These are phyloP conservation scores for Exserohilum turcica DNA, from an alignment of 2,329 filamentous ascomycete species.

Conservation along the genomic window DNA sequence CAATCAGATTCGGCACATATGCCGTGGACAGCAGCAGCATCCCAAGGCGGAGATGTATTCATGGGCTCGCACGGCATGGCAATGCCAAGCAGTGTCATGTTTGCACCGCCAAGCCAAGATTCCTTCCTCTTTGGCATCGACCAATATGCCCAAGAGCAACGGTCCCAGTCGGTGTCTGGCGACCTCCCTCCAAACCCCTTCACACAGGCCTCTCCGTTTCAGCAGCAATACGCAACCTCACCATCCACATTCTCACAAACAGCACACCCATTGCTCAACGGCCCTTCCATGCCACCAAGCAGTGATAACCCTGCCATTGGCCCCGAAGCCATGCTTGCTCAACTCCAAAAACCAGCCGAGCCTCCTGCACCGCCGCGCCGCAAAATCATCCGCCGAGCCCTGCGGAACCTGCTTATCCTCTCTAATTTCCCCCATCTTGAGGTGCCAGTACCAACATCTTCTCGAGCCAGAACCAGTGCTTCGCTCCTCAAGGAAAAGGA, in stretches of 20 bases:
- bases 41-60: constrained; percentile 34
- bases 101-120: constrained; percentile 40
- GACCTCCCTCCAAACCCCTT: constrained; percentile 36
- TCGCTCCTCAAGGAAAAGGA: constrained; percentile 42
- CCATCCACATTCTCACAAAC: constrained; percentile 33
- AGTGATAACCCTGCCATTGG: constrained; percentile 17
- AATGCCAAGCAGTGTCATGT: constrained; percentile 39
- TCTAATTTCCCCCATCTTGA: constrained; percentile 50
- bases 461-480: constrained; percentile 58
- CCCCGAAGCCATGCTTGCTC: constrained; percentile 28
- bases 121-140: constrained; percentile 48
- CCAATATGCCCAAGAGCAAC: constrained; percentile 38
- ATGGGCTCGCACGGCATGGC: constrained; percentile 32
- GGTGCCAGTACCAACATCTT: constrained; percentile 41
- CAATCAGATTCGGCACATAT: constrained; percentile 22
- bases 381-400: constrained; percentile 56
- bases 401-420: constrained; percentile 64
- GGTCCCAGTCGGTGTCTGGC: constrained; percentile 16
- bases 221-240: constrained; percentile 28
- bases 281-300: constrained; percentile 29
- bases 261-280: constrained; percentile 31
- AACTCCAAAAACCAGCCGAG: constrained; percentile 27
- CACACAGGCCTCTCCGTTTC: constrained; percentile 24
- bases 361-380: constrained; percentile 31
- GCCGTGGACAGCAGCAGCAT: constrained; percentile 29